phyloP scores from a whole-genome alignment of 2,329 filamentous ascomycete genomes.

The Botrytis fabae region DNA sequence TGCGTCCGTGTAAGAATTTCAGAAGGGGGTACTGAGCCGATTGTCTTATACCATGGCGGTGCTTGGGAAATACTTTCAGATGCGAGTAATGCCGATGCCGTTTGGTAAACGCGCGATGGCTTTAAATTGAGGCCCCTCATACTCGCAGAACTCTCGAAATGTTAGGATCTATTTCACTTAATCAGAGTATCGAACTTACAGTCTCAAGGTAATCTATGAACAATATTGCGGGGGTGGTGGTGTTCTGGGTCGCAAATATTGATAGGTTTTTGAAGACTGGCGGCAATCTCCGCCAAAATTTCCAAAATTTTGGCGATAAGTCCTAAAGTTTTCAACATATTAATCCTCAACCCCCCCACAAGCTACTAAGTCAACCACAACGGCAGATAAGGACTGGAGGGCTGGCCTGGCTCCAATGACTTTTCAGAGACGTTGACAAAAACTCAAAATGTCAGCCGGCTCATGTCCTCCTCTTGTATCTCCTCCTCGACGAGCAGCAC shows the following conservation, averaged over 20 bases:
- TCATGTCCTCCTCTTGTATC: conserved; percentile 63
- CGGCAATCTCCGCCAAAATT: conserved; percentile 20
- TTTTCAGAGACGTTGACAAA: conserved; percentile 32
- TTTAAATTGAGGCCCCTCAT: conserved; percentile 41
- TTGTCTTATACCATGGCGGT: conserved; percentile 40
- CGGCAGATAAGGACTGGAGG: conserved; percentile 14
- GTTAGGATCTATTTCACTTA: not conserved
- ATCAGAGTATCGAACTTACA: not conserved
- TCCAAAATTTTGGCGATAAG: conserved; percentile 21
- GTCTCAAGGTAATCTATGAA: conserved; percentile 6
- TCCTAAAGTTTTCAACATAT: conserved; percentile 19
- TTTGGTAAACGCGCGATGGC: conserved; percentile 51
- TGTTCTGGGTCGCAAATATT: conserved; percentile 16
- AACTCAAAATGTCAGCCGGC: conserved; percentile 59
- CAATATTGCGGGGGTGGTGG: conserved; percentile 14
- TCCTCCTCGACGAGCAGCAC: conserved; percentile 51
- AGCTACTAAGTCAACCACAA: conserved; percentile 18
- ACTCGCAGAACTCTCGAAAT: not conserved
- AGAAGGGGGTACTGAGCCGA: conserved; percentile 50
- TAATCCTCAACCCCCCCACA: conserved; percentile 19
- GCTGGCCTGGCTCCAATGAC: conserved; percentile 30
- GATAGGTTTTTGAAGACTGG: conserved; percentile 16
- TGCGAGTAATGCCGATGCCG: conserved; percentile 48
- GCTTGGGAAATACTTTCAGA: conserved; percentile 44
- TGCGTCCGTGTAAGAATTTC: conserved; percentile 58